Conservation (phyloP, 2,329 filamentous ascomycete genomes). For the Diaporthe citrichinensis region DNA sequence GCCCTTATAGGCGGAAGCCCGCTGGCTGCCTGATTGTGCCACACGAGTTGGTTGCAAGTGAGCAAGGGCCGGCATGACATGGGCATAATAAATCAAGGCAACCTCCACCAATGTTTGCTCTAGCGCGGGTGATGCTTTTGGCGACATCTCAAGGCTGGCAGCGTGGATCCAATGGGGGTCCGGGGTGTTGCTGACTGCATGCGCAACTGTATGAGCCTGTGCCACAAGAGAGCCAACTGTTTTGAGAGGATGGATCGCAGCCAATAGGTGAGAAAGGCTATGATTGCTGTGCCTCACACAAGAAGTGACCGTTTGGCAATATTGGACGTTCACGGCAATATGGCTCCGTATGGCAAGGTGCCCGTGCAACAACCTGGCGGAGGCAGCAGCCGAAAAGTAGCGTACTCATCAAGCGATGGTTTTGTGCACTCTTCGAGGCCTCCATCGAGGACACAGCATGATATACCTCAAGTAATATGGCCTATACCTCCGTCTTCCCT, state of each 20-base stretch:
- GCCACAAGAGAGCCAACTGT: not conserved
- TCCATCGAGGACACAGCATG: not conserved
- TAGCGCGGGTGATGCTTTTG: not conserved
- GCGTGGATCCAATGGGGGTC: not conserved
- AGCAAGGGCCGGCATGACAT: no score
- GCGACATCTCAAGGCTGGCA: not conserved
- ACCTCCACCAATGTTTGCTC: not conserved
- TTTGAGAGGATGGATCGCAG: not conserved
- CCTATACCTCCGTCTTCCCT: not conserved
- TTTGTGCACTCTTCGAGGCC: no score
- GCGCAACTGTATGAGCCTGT: not conserved
- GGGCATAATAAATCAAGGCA: not conserved
- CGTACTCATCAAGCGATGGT: not conserved
- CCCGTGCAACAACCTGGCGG: not conserved
- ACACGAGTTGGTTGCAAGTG: not conserved
- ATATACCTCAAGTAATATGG: not conserved
- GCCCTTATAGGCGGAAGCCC: not conserved
- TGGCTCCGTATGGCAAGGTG: not conserved
- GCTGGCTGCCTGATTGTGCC: constrained; percentile 6
- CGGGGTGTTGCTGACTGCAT: not conserved
- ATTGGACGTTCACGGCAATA: not conserved
- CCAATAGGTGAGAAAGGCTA: not conserved
- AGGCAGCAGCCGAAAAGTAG: not conserved
- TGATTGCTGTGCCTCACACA: not conserved
- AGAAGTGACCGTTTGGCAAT: not conserved